Percentiles rank a stretch among this genome's conserved stretches.
Conservation (phyloP, 1,139 yeast genomes). For the Pichia sp. region DNA sequence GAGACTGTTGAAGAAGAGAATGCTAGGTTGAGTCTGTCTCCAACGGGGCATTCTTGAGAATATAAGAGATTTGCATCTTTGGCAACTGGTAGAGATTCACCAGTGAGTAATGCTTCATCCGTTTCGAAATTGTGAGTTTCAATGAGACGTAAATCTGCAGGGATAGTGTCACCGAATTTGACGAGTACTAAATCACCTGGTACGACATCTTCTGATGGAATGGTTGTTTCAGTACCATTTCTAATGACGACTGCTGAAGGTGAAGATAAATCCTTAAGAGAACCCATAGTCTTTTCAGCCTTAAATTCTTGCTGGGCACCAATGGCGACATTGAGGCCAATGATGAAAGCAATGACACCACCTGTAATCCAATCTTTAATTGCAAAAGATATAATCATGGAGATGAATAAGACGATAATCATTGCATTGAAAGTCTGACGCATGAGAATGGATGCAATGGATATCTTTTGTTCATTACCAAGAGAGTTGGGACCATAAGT, state of each 20-base stretch:
- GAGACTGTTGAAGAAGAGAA: conserved; percentile 65
- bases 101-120: conserved; percentile 75
- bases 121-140: conserved; percentile 65
- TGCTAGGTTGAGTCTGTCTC: conserved; percentile 71
- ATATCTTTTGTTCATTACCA: conserved; percentile 55
- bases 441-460: conserved; percentile 50
- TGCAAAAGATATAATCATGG: conserved; percentile 71
- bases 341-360: conserved; percentile 72
- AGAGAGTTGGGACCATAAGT: conserved; percentile 48
- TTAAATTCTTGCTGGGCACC: conserved; percentile 51
- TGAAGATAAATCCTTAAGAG: conserved; percentile 59
- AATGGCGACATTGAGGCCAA: conserved; percentile 55
- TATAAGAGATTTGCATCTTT: conserved; percentile 44
- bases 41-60: conserved; percentile 49
- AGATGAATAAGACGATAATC: conserved; percentile 66
- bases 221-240: conserved; percentile 50
- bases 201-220: conserved; percentile 63
- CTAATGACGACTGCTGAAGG: conserved; percentile 69
- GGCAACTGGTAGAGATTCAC: conserved; percentile 71
- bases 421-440: conserved; percentile 76
- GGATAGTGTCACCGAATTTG: conserved; percentile 71
- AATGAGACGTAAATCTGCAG: conserved; percentile 65
- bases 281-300: conserved; percentile 79
- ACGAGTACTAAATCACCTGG: conserved; percentile 70
- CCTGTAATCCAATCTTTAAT: conserved; percentile 78